These are phyloP conservation scores for Zygosaccharomyces lentus DNA, from an alignment of 805 yeast species.

Conservation along the genomic window DNA sequence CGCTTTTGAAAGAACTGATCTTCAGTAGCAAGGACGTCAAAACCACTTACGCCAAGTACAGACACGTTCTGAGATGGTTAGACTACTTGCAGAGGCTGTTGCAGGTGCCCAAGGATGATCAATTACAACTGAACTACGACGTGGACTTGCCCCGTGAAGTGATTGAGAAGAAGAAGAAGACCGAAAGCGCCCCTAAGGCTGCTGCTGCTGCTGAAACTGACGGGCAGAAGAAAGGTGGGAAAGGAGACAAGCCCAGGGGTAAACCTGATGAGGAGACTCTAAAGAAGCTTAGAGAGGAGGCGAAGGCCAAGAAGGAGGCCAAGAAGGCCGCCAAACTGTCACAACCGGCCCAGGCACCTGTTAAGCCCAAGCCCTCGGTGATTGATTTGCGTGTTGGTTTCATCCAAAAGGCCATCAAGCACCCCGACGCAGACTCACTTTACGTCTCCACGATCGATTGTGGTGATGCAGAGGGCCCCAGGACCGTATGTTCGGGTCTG, in stretches of 20 bases:
- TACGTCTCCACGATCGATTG: slow-evolving; percentile 94
- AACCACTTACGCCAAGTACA: slow-evolving; percentile 54
- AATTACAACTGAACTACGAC: slow-evolving; percentile 56
- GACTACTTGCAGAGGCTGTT: slow-evolving; percentile 76
- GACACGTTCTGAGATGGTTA: slow-evolving; percentile 92
- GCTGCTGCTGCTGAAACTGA: slow-evolving; percentile 18
- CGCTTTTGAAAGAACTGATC: slow-evolving; percentile 54
- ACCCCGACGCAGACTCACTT: slow-evolving; percentile 95
- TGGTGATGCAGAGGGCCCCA: slow-evolving; percentile 96
- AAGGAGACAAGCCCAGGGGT: slow-evolving; percentile 37
- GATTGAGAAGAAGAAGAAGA: slow-evolving; percentile 54
- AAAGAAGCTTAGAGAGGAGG: slow-evolving; percentile 45
- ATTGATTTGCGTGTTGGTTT: slow-evolving; percentile 94
- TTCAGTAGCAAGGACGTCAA: slow-evolving; percentile 39
- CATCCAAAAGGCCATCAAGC: slow-evolving; percentile 93
- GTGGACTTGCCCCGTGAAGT: slow-evolving; percentile 71
- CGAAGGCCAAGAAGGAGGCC: slow-evolving; percentile 57
- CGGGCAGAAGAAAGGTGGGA: slow-evolving; percentile 20
- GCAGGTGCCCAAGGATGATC: slow-evolving; percentile 50
- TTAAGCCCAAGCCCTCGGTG: slow-evolving; percentile 73
- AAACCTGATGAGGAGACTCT: slow-evolving; percentile 48
- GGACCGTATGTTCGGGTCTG: slow-evolving; percentile 97
- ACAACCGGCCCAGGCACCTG: slow-evolving; percentile 38
- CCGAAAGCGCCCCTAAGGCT: slow-evolving; percentile 22
- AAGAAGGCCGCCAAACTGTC: slow-evolving; percentile 53